Evolutionary conservation across 768 basidiomycete genomes (phyloP).

Genomic region (Mycena alexandri): DNA sequence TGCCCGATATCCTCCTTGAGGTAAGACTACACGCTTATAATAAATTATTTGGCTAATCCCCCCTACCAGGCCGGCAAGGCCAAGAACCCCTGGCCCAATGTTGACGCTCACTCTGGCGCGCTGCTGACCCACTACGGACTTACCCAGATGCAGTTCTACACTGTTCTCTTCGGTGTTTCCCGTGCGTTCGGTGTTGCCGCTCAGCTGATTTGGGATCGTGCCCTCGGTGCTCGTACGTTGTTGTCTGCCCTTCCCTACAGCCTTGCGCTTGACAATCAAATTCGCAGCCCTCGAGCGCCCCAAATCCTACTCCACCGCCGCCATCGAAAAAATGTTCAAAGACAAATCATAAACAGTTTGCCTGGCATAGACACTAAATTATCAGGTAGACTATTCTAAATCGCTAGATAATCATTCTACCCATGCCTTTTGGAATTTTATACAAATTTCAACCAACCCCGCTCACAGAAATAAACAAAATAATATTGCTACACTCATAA

Average conservation of each 20-base stretch:
- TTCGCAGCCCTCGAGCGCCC: constrained; percentile 84
- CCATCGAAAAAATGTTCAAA: constrained; percentile 84
- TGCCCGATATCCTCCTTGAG: constrained; percentile 91
- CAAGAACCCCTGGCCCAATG: constrained; percentile 97
- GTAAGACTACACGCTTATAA: constrained; percentile 52
- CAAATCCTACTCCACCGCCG: constrained; percentile 89
- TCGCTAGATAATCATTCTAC: constrained; percentile 23
- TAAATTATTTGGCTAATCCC: constrained; percentile 4
- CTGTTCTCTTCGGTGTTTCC: constrained; percentile 97
- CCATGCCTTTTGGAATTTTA: not conserved
- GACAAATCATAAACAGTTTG: constrained; percentile 53
- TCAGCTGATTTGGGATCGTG: constrained; percentile 94
- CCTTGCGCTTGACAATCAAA: constrained; percentile 1
- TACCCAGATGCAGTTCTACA: constrained; percentile 95
- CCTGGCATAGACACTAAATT: constrained; percentile 35
- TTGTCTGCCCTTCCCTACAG: not conserved
- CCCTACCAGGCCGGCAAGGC: constrained; percentile 82
- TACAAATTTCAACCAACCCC: not conserved
- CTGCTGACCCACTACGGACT: constrained; percentile 89
- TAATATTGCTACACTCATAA: not conserved
- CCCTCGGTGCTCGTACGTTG: constrained; percentile 87
- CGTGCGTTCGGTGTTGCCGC: constrained; percentile 92
- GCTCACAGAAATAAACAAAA: constrained; percentile 9
- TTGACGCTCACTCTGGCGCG: constrained; percentile 96
- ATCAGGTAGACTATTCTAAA: constrained; percentile 33